Percentiles rank a stretch among this genome's conserved stretches.
phyloP scores from a whole-genome alignment of 2,329 filamentous ascomycete genomes.

The Cryphonectria nitschkei region DNA sequence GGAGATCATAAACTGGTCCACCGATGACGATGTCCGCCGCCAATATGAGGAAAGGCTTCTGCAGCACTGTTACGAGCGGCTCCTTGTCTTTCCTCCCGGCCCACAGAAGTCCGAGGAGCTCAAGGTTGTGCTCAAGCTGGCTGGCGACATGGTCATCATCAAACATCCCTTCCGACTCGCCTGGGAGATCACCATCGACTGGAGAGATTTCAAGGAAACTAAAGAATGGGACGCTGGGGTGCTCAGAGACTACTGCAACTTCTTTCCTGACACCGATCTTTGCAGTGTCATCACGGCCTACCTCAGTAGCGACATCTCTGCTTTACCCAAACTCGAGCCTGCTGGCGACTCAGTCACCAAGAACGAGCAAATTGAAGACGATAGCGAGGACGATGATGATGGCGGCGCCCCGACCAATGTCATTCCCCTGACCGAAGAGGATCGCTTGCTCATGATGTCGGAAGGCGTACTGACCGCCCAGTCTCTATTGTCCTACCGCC shows the following conservation, averaged over 20 bases:
- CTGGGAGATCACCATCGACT: constrained; percentile 90
- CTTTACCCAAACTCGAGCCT: constrained; percentile 62
- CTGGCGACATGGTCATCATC: constrained; percentile 93
- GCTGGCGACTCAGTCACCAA: constrained; percentile 35
- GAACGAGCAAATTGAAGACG: constrained; percentile 49
- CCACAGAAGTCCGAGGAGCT: constrained; percentile 71
- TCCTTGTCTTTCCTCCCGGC: constrained; percentile 69
- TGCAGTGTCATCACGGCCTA: constrained; percentile 82
- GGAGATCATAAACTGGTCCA: constrained; percentile 86
- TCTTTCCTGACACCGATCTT: constrained; percentile 85
- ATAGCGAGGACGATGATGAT: constrained; percentile 63
- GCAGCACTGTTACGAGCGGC: constrained; percentile 75
- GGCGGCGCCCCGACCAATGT: constrained; percentile 57
- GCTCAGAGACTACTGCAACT: constrained; percentile 77
- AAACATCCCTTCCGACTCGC: constrained; percentile 87
- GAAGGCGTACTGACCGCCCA: constrained; percentile 69
- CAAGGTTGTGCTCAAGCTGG: constrained; percentile 73
- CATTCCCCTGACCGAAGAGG: constrained; percentile 70
- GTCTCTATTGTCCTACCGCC: constrained; percentile 80
- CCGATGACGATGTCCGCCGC: constrained; percentile 81
- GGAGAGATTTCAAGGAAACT: constrained; percentile 77
- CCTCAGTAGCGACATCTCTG: constrained; percentile 80
- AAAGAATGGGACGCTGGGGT: constrained; percentile 77
- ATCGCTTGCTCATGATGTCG: constrained; percentile 79
- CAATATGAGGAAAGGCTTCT: constrained; percentile 90